Evolutionary conservation across 2,329 filamentous ascomycete genomes (phyloP).

Genomic region (Pseudonectria buxi): DNA sequence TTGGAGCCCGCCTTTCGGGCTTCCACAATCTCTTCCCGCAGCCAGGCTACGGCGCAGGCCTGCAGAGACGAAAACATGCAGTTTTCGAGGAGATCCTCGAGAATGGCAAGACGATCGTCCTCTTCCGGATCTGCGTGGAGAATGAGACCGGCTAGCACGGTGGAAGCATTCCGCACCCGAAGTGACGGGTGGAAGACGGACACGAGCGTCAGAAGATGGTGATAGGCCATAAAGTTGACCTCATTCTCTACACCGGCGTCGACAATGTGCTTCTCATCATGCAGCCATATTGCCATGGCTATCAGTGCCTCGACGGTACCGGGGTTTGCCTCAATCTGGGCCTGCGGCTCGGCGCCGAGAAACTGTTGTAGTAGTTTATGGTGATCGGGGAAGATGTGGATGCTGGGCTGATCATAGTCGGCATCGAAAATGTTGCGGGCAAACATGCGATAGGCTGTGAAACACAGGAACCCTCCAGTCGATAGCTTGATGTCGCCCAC

Average conservation of each 20-base stretch:
- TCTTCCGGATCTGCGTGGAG: slow-evolving; percentile 55
- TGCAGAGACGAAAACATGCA: slow-evolving; percentile 57
- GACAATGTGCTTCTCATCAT: slow-evolving; percentile 41
- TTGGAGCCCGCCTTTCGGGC: slow-evolving; percentile 29
- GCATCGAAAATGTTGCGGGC: slow-evolving; percentile 55
- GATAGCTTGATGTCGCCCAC: slow-evolving; percentile 51
- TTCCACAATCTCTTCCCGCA: slow-evolving; percentile 54
- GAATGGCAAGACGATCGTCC: slow-evolving; percentile 51
- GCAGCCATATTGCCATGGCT: slow-evolving; percentile 53
- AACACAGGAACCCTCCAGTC: slow-evolving; percentile 50
- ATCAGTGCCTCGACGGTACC: slow-evolving; percentile 55
- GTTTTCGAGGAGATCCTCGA: slow-evolving; percentile 59
- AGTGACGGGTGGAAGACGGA: slow-evolving; percentile 51
- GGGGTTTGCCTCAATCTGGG: slow-evolving; percentile 40
- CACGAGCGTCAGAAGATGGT: slow-evolving; percentile 52
- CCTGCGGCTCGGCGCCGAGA: slow-evolving; percentile 43
- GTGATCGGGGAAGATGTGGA: slow-evolving; percentile 56
- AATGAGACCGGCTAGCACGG: slow-evolving; percentile 44
- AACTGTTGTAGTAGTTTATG: slow-evolving; percentile 46
- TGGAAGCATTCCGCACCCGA: slow-evolving; percentile 48
- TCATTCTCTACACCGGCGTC: slow-evolving; percentile 25
- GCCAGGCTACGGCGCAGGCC: slow-evolving; percentile 56
- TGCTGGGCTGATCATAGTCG: slow-evolving; percentile 43
- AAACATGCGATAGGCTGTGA: slow-evolving; percentile 57
- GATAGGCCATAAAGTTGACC: slow-evolving; percentile 51